Conservation (phyloP, 345 rosid genomes). For the Viola odorata region DNA sequence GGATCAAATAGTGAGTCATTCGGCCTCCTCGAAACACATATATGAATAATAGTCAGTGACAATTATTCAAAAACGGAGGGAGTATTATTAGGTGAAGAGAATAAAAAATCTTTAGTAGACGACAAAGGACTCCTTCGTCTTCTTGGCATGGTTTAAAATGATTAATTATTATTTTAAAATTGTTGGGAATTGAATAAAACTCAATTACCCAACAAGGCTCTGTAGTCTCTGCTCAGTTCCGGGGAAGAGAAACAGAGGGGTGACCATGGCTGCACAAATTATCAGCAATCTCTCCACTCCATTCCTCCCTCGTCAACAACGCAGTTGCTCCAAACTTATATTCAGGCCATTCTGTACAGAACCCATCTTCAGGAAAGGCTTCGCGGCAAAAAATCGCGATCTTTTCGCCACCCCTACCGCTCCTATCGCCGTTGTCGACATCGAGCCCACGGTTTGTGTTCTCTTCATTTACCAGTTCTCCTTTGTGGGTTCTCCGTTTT, state of each 20-base stretch:
- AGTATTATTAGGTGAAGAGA: too few species aligned
- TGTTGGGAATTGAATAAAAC: too few species aligned
- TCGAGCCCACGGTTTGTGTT: constrained; percentile 35
- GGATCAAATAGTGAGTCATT: too few species aligned
- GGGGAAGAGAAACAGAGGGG: not conserved
- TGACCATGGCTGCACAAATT: constrained; percentile 19
- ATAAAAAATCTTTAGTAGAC: too few species aligned
- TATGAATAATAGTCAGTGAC: too few species aligned
- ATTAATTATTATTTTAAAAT: too few species aligned
- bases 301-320: constrained; percentile 10
- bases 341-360: not conserved
- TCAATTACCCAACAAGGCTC: too few species aligned
- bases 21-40: too few species aligned
- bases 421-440: constrained; percentile 37
- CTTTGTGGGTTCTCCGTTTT: not conserved
- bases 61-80: too few species aligned
- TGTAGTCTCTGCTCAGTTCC: not conserved
- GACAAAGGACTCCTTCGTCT: too few species aligned
- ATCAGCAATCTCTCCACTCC: constrained; percentile 17
- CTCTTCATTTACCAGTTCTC: not conserved
- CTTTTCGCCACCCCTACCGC: constrained; percentile 29
- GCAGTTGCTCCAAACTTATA: constrained; percentile 12
- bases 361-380: constrained; percentile 7
- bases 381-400: constrained; percentile 35
- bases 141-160: too few species aligned